A percentile compares a stretch with the other conserved stretches of the same genome.
These are phyloP conservation scores for Phenoliferia sp. DNA, from an alignment of 1,284 basidiomycete species.

Conservation along the genomic window DNA sequence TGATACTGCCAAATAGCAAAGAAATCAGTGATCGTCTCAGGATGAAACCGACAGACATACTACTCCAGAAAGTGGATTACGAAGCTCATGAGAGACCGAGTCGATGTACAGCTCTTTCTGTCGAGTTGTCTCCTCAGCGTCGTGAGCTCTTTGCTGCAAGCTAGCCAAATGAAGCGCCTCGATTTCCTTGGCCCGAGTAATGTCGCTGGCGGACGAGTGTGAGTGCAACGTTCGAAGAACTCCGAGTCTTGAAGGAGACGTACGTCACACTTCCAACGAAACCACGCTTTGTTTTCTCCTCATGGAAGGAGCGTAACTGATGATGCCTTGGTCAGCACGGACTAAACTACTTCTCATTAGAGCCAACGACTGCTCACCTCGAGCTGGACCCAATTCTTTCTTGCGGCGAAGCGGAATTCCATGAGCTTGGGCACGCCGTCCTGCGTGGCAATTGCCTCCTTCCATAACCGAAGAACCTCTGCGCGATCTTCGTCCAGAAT, in stretches of 20 bases:
- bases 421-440: background rate
- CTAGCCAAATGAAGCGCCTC: slow-evolving; percentile 7
- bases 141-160: slow-evolving; percentile 8
- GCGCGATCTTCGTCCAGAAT: background rate
- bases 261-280: slow-evolving; percentile 7
- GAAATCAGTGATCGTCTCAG: background rate
- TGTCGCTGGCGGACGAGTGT: background rate
- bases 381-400: slow-evolving; percentile 1
- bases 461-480: background rate
- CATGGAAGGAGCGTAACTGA: background rate
- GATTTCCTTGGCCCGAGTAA: slow-evolving; percentile 1
- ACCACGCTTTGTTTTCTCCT: background rate
- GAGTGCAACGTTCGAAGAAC: background rate
- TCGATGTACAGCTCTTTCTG: slow-evolving; percentile 9
- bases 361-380: background rate
- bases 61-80: slow-evolving; percentile 8
- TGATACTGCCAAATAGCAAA: background rate
- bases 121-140: slow-evolving; percentile 11
- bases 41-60: background rate
- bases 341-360: background rate
- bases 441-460: background rate
- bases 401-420: slow-evolving; percentile 5
- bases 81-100: slow-evolving; percentile 7
- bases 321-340: background rate
- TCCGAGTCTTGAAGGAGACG: background rate